A percentile compares a stretch with the other conserved stretches of the same genome.
Conservation (phyloP, 139 green algal species). For the Chlamydomonas urium region DNA sequence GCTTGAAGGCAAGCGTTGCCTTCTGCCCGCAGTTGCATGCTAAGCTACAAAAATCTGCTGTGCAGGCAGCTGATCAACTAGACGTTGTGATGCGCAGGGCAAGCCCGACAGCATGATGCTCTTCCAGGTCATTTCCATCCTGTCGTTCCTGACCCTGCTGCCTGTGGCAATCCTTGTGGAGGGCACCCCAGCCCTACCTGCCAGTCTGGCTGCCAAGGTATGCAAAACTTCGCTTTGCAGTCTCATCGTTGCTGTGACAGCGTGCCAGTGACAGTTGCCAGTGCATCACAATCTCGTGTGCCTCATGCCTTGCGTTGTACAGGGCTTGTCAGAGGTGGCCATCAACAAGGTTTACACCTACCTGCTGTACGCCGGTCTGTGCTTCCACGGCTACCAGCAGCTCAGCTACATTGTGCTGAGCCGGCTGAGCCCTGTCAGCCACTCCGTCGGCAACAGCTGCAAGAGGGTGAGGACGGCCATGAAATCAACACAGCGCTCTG, state of each 20-base stretch:
- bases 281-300: no score
- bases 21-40: not conserved
- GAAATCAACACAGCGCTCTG: no score
- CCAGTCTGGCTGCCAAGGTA: not conserved
- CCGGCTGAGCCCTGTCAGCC: constrained; percentile 90
- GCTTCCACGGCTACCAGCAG: constrained; percentile 39
- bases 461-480: no score
- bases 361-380: constrained; percentile 4
- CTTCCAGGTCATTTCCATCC: constrained; percentile 95
- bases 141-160: constrained; percentile 71
- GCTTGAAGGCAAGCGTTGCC: no score
- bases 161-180: constrained; percentile 48
- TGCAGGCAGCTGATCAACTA: no score
- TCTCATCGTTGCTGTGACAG: no score
- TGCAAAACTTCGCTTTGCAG: no score
- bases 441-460: constrained; percentile 66
- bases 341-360: constrained; percentile 2
- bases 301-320: no score
- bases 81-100: constrained; percentile 5
- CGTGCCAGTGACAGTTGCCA: no score
- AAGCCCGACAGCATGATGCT: constrained; percentile 64
- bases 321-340: not conserved
- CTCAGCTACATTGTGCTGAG: constrained; percentile 67
- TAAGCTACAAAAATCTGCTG: not conserved
- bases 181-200: not conserved